Evolutionary conservation across 2,329 filamentous ascomycete genomes (phyloP), one percentile per base, ranked within the genome.

Genomic region (Fusarium veterinarium): DNA sequence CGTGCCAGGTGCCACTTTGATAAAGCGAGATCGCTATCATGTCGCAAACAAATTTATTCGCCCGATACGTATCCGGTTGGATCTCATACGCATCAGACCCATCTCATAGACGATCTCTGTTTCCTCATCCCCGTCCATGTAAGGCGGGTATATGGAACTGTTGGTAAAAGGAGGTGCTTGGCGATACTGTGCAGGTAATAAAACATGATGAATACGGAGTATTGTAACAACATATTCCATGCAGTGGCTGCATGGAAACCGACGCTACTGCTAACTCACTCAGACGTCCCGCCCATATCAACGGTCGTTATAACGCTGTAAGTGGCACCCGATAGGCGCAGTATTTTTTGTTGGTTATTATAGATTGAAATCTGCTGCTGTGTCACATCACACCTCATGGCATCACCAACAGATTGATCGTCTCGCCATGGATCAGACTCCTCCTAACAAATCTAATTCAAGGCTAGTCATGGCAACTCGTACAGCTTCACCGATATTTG

Each of bases 151-250:
- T 75, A 74, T 64, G 59, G 60, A 62, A 60, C 56, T 73, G 64
- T 61, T 74, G 51, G 58, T 74, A 77, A 76, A 76, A 77, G 75
- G 75, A 77, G 75, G 69, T 71, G 73, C 74, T 71, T 71, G 66
- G 69, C 70, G 53, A 71, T 65, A 51, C 44, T 61, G 31, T 51
- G 48, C 51, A 56, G 28, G 49, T 62, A 70, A 55, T 69, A 70
- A 69, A 69, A 70, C 49, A 62, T 64, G 46, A 67, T 65, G 58
- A 60, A 53, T 60, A 55, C 30, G 30, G 46, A 35, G 19, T 53
- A 40, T 63, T 55, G 62, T 70, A 51, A 60, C 64, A 35, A 74
- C 55, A 67, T 61, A 67, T 64, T 71, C 69, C 67, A 53, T 64
- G 60, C 58, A 61, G 60, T 63, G 52, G 61, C 73, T 69, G 57